These are phyloP conservation scores for Dendrocalamus latiflorus DNA, from an alignment of 202 grass and related monocot species.

Conservation along the genomic window DNA sequence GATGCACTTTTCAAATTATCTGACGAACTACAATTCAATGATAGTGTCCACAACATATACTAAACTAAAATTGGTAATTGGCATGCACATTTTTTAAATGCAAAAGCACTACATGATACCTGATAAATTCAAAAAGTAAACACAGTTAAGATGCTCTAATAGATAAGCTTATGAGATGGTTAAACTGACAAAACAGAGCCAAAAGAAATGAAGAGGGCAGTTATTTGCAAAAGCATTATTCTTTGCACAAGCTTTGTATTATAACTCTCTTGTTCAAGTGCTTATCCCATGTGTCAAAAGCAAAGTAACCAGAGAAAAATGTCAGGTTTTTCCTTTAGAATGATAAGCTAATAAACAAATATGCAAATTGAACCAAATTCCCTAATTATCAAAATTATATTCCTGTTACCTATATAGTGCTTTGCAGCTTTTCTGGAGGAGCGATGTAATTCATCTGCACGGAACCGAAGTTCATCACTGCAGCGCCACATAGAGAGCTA, in stretches of 20 bases:
- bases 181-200: not conserved
- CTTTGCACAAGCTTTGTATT: not conserved
- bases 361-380: not conserved
- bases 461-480: conserved; percentile 63
- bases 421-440: conserved; percentile 62
- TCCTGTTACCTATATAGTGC: conserved; percentile 72
- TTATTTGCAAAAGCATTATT: not conserved
- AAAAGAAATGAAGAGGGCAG: not conserved
- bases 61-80: not conserved
- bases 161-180: not conserved
- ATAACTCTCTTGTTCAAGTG: not conserved
- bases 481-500: conserved; percentile 97
- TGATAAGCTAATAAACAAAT: conserved; percentile 3
- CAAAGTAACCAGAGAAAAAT: not conserved
- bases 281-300: not conserved
- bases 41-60: not conserved
- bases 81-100: not conserved
- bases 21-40: not conserved
- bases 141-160: not conserved
- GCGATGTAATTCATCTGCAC: conserved; percentile 56
- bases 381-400: not conserved
- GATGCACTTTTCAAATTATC: conserved; percentile 2
- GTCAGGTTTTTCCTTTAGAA: conserved; percentile 1
- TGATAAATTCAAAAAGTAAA: not conserved
- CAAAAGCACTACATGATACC: not conserved